A percentile compares a stretch with the other conserved stretches of the same genome.
Evolutionary conservation across 495 filamentous ascomycete genomes (phyloP).

Genomic region (Podospora bellae-mahoneyi): DNA sequence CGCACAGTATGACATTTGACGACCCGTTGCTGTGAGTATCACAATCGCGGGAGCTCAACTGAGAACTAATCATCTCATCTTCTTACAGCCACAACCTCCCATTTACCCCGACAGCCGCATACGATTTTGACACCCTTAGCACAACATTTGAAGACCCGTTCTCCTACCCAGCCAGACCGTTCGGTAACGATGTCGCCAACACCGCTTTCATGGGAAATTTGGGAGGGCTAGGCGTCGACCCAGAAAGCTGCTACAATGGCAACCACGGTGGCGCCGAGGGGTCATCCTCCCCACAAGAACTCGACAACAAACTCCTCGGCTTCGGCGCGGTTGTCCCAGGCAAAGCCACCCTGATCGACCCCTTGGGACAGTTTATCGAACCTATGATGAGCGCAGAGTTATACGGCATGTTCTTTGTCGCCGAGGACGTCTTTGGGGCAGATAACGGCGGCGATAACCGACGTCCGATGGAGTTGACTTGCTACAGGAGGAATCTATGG

Average conservation of each 20-base stretch:
- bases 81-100: conserved; percentile 32
- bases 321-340: conserved; percentile 66
- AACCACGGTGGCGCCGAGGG: conserved; percentile 38
- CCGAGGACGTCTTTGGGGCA: conserved; percentile 61
- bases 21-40: conserved; percentile 45
- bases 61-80: background rate
- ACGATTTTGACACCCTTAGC: conserved; percentile 54
- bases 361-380: conserved; percentile 37
- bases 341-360: conserved; percentile 57
- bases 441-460: conserved; percentile 41
- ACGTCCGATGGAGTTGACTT: conserved; percentile 79
- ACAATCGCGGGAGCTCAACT: background rate
- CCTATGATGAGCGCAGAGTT: conserved; percentile 76
- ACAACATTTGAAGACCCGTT: conserved; percentile 68
- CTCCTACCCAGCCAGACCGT: conserved; percentile 50
- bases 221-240: background rate
- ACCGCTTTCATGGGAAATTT: conserved; percentile 8
- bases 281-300: conserved; percentile 38
- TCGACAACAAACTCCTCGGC: conserved; percentile 55
- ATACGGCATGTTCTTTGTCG: conserved; percentile 94
- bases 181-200: conserved; percentile 21
- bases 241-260: background rate
- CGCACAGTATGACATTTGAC: conserved; percentile 35
- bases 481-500: conserved; percentile 87
- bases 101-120: conserved; percentile 50